Evolutionary conservation across 2,329 filamentous ascomycete genomes (phyloP).

Genomic region (Dothistroma pini): DNA sequence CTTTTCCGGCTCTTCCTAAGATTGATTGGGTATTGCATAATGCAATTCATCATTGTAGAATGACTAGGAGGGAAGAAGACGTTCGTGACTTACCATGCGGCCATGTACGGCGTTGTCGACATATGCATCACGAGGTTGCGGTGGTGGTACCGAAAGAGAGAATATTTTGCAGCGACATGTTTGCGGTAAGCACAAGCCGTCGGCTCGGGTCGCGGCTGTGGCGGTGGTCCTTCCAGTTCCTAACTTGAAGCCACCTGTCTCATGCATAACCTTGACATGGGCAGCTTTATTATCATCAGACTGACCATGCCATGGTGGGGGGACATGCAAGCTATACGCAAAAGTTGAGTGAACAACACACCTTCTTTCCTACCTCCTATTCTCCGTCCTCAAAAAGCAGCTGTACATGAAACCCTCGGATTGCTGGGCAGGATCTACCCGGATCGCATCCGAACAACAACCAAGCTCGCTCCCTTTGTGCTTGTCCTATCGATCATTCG

Average conservation of each 20-base stretch:
- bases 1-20: constrained; percentile 54
- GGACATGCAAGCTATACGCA: not conserved
- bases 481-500: constrained; percentile 8
- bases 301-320: not conserved
- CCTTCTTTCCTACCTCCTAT: not conserved
- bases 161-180: constrained; percentile 3
- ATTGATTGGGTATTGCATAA: constrained; percentile 31
- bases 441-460: not conserved
- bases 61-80: not conserved
- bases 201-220: not conserved
- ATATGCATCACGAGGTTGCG: not conserved
- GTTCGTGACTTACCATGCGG: constrained; percentile 11
- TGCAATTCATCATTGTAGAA: constrained; percentile 34
- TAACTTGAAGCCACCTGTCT: constrained; percentile 2
- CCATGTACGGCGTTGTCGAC: constrained; percentile 1
- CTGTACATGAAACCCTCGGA: constrained; percentile 3
- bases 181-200: not conserved
- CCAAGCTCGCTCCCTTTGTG: constrained; percentile 9
- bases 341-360: not conserved
- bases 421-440: not conserved
- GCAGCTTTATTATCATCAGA: not conserved
- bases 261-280: not conserved
- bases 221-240: not conserved
- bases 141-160: not conserved
- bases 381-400: not conserved